Base-by-base conservation (phyloP, 495 filamentous ascomycete genomes). In the Penicillium arizonense region DNA sequence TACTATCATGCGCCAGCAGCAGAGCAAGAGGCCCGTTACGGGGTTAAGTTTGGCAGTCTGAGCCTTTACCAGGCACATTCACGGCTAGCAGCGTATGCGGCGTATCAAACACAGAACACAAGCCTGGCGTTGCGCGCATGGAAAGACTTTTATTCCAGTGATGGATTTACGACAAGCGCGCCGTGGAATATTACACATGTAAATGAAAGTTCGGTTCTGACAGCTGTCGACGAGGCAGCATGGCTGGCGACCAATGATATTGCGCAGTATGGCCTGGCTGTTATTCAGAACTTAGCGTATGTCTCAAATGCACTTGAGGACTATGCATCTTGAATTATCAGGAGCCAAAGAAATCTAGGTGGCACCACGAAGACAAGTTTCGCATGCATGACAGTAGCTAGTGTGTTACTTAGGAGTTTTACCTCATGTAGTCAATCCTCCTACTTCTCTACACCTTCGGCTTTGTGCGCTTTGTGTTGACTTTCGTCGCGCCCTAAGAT, bases 51-150 rank as follows among this genome's bases (percentile, higher is more conserved):
- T 47, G 65, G 71, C 1, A 63, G 38, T 0, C 43, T 73, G 14
- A 74, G 24, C 41, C 55, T 77, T 8, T 44, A 53, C 10, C 76
- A 79, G 44, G 74, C 72, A 7, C 76, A 79, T 52, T 76, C 74
- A 14, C 65, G 75, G 10, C 50, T 79, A 20, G 72, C 75, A 23
- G 75, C 74, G 10, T 75, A 74, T 54, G 55, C 38, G 1, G 70
- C 67, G 21, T 62, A 72, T 3, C 48, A 64, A 45, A 56, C 55
- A 30, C 20, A 56, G 3, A 59, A 53, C 8, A 72, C 47, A 14
- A 69, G 62, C 13, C 61, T 76, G 5, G 72, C 69, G 0, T 47
- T 47, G 44, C 67, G 72, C 30, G 73, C 73, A 7, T 77, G 75
- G 75, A 54, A 65, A 2, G 73, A 74, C 57, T 77, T 74, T 37